A percentile compares a stretch with the other conserved stretches of the same genome.
Evolutionary conservation across 148 eudicot species (phyloP).

Genomic region (Selenicereus undatus): DNA sequence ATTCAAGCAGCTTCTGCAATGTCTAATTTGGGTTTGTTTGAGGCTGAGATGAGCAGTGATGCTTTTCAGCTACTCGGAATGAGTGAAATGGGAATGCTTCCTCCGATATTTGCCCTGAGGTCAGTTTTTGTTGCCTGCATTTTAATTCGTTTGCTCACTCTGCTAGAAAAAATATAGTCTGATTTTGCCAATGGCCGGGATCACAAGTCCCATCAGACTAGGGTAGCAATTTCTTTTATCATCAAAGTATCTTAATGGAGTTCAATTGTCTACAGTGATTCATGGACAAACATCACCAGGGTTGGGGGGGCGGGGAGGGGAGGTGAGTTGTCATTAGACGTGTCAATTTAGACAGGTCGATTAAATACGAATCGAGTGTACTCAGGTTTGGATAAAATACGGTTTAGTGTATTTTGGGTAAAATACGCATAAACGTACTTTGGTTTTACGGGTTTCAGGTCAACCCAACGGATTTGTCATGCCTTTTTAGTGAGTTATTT

Average conservation of each 20-base stretch:
- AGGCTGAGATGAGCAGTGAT: slow-evolving; percentile 83
- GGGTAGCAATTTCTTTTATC: neutral
- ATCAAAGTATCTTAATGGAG: neutral
- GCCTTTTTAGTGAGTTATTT: too few species aligned
- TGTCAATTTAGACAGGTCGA: too few species aligned
- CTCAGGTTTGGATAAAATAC: too few species aligned
- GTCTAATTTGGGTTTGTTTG: slow-evolving; percentile 82
- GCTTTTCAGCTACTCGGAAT: slow-evolving; percentile 86
- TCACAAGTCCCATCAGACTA: neutral
- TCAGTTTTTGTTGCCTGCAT: neutral
- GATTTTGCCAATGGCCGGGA: neutral
- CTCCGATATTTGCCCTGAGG: slow-evolving; percentile 35
- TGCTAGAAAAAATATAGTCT: neutral
- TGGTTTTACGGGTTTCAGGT: too few species aligned
- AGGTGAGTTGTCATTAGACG: too few species aligned
- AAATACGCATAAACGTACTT: too few species aligned
- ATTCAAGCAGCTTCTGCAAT: slow-evolving; percentile 74
- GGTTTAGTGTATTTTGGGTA: too few species aligned
- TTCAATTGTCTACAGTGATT: neutral
- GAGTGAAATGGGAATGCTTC: slow-evolving; percentile 83
- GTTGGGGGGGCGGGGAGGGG: too few species aligned
- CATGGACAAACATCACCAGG: neutral
- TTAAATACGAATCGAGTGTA: too few species aligned
- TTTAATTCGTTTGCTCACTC: neutral
- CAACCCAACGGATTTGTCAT: too few species aligned